Base-by-base conservation (phyloP, 2,329 filamentous ascomycete genomes). In the Zalaria sp. region DNA sequence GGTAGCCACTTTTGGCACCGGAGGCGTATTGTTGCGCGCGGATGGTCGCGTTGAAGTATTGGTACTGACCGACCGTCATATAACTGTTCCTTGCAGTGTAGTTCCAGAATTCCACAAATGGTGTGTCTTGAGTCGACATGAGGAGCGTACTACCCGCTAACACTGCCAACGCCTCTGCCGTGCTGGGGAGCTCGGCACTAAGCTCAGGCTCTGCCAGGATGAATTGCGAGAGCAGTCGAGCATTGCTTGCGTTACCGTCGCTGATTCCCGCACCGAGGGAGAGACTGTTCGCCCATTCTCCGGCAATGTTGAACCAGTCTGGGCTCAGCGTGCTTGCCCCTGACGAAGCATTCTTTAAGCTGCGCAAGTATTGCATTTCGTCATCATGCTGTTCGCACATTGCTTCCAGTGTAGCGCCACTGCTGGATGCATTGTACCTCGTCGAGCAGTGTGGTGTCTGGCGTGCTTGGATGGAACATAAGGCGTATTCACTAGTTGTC, bases 151-250 rank as follows among this genome's bases (percentile, higher is more conserved):
- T 78, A 3, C 76, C 75, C 0, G 74, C 72, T 51, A 87, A 69
- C 0, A 85, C 81, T 0, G 83, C 81, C 0, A 91, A 56, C 0
- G 79, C 79, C 58, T 91, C 84, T 0, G 76, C 78, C n/a, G 83
- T 67, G 2, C 78, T 83, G 0, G 84, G 84, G 0, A 79, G 57
- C 0, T 59, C 53, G 0, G 65, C 57, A 29, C 70, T 63, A 0
- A 84, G 65, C 5, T 58, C 49, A 1, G 55, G 49, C 1, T 42
- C 40, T 0, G 56, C 54, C 2, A 67, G 47, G 11, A 68, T 62
- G 34, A 68, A 50, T 38, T 71, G 62, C 6, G 59, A 66, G 3
- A 70, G 50, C 0, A 69, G 48, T 1, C 67, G 53, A 0, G 64
- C 59, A 35, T 66, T 69, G 29, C 60, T 62, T 3, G 65, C 64